Evolutionary conservation across 495 filamentous ascomycete species (phyloP).

Genomic region (Hypoxylon rickii): DNA sequence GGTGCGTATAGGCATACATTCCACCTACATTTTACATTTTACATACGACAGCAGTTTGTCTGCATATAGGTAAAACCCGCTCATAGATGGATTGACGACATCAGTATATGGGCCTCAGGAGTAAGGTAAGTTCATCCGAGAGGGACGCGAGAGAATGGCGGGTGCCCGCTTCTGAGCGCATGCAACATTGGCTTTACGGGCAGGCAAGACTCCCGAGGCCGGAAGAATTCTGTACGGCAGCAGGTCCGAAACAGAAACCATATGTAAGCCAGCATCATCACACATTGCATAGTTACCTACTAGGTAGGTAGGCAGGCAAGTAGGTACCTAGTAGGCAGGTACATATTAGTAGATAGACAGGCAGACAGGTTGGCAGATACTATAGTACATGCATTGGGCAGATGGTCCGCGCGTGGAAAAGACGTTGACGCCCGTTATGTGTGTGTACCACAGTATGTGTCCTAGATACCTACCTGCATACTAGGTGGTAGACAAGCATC

Average conservation of each 20-base stretch:
- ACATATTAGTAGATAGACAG: no score
- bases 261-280: conserved; percentile 24
- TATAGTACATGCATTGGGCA: conserved; percentile 11
- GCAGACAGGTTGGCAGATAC: no score
- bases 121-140: conserved; percentile 21
- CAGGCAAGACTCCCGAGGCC: conserved; percentile 31
- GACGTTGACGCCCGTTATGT: not conserved
- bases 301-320: not conserved
- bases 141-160: conserved; percentile 21
- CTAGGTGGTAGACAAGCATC: no score
- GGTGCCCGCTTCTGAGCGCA: conserved; percentile 27
- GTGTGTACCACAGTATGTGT: no score
- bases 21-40: no score
- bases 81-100: not conserved
- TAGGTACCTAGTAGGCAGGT: not conserved
- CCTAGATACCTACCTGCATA: no score
- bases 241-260: conserved; percentile 28
- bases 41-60: conserved; percentile 18
- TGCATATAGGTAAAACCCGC: conserved; percentile 19
- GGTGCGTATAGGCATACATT: conserved; percentile 21
- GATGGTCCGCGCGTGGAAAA: conserved; percentile 14
- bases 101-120: conserved; percentile 1
- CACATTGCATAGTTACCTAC: conserved; percentile 27
- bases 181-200: conserved; percentile 23
- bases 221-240: conserved; percentile 31